Base-by-base conservation (phyloP, 1,284 basidiomycete genomes). In the Rhodotorula sp. region DNA sequence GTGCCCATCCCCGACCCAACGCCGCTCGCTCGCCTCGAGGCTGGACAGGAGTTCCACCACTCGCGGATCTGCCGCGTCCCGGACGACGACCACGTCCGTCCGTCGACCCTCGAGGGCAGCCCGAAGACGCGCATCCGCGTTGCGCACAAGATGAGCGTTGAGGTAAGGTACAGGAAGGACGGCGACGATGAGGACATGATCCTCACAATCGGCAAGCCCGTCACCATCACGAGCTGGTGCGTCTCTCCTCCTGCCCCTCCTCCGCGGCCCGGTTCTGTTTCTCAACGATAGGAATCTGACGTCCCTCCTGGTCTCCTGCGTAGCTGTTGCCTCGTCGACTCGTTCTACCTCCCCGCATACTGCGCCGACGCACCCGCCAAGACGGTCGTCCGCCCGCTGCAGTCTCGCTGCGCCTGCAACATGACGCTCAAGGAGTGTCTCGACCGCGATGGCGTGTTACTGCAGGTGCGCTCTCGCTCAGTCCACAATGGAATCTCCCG, bases 51-150 rank as follows among this genome's bases (percentile, higher is more conserved):
- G 25, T 72, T 61, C 61, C 61, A 66, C 67, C 69, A 68, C 59
- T 65, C 64, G 25, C 51, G 70, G 5, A 67, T 71, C 27, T 59
- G 63, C 55, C 66, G 75, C 7, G 66, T 70, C 1, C 73, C 75
- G 29, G 34, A 58, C 50, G 75, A 76, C 62, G 73, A 76, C 46
- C 44, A 62, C n/a, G 70, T 74, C 3, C 46, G 75, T 6, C 65
- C 75, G 12, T 62, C 70, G 15, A 75, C 75, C 13, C 69, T 76
- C 9, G 61, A 64, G 1, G 69, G 57, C 1, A 56, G 39, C 29
- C n/a, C 67, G 4, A 60, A 69, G 2, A 66, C 66, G n/a, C 51
- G n/a, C 54, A 76, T 76, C 21, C 29, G 69, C 15, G 75, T 73
- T 1, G 22, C 39, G 25, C 73, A 76, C 44, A 46, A 27, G 32